phyloP scores from a whole-genome alignment of 23 red algal genomes.

The Cyanidioschyzon merolae region DNA sequence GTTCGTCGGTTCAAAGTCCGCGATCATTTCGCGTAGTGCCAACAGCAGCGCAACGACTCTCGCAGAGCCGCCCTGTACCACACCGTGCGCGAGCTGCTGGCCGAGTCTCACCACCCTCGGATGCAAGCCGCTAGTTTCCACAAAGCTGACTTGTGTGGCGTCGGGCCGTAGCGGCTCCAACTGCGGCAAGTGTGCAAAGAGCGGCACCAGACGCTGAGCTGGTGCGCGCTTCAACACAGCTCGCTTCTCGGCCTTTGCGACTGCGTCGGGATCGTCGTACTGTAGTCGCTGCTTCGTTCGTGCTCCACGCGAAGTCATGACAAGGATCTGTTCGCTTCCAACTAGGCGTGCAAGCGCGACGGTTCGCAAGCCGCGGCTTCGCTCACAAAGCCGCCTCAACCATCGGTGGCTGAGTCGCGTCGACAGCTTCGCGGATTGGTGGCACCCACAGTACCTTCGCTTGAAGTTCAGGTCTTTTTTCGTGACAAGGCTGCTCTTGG shows the following conservation, averaged over 20 bases:
- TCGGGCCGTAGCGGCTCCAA: constrained; percentile 19
- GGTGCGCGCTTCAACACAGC: constrained; percentile 14
- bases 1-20: neutral
- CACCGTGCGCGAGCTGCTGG: neutral
- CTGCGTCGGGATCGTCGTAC: constrained; percentile 37
- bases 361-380: too few species aligned
- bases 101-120: neutral
- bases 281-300: constrained; percentile 20
- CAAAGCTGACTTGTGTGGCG: neutral
- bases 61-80: neutral
- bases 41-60: neutral
- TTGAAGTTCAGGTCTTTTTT: too few species aligned
- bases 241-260: constrained; percentile 28
- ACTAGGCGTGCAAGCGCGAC: too few species aligned
- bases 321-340: too few species aligned
- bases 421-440: too few species aligned
- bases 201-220: constrained; percentile 22
- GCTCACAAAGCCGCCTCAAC: too few species aligned
- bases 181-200: constrained; percentile 38
- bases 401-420: too few species aligned
- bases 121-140: neutral
- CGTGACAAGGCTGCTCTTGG: too few species aligned
- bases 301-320: neutral
- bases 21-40: neutral
- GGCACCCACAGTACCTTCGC: too few species aligned